phyloP scores from a whole-genome alignment of 306 rosid genomes.

The Casuarina equisetifolia region DNA sequence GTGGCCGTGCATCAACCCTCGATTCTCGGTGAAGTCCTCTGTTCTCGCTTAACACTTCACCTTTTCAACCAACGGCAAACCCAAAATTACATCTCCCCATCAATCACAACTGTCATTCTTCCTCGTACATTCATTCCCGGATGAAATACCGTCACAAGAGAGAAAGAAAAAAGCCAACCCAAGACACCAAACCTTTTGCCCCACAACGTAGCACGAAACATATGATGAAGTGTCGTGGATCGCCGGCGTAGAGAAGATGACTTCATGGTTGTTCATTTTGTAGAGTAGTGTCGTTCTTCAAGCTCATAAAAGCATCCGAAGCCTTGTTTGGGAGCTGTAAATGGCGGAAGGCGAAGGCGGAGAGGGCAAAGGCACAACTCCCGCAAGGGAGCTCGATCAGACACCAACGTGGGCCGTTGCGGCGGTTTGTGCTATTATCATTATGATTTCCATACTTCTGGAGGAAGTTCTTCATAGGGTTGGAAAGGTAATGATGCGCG shows the following conservation, averaged over 20 bases:
- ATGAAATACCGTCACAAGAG: conserved; percentile 22
- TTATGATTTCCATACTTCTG: conserved; percentile 63
- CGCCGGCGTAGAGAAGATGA: background rate
- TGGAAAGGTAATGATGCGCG: conserved; percentile 43
- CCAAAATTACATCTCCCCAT: conserved; percentile 23
- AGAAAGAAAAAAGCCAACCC: background rate
- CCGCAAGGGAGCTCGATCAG: conserved; percentile 55
- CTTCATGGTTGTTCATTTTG: background rate
- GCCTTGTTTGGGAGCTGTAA: conserved; percentile 4
- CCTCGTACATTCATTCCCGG: conserved; percentile 46
- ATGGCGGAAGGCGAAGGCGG: conserved; percentile 58
- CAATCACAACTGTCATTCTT: conserved; percentile 26
- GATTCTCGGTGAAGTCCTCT: conserved; percentile 7
- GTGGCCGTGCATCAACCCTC: conserved; percentile 3
- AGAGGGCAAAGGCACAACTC: conserved; percentile 35
- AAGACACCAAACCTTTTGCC: background rate
- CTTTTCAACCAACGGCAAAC: conserved; percentile 2
- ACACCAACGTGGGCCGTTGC: conserved; percentile 98
- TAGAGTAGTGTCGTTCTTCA: background rate
- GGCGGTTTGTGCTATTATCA: conserved; percentile 71
- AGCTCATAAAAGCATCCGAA: too few relatives aligned
- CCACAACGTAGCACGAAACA: too few relatives aligned
- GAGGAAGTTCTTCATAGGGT: conserved; percentile 65
- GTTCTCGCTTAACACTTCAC: background rate
- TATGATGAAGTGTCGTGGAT: background rate